Evolutionary conservation across 305 asterid genomes (phyloP).

Genomic region (Stenogyne calaminthoides): DNA sequence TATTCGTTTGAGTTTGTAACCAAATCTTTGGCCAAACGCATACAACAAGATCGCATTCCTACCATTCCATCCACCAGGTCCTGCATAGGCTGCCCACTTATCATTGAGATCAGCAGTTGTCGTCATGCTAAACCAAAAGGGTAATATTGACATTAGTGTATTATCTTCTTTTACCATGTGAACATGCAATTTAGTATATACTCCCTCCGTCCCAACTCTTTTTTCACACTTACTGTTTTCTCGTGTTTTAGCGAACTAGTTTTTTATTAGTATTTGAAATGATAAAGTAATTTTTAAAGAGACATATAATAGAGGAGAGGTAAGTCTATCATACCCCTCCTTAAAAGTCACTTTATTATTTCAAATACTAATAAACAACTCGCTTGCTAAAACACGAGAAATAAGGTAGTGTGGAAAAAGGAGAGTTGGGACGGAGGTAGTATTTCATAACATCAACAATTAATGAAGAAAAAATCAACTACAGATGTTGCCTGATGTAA

Average conservation of each 20-base stretch:
- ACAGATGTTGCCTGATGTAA: neutral
- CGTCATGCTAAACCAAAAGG: slow-evolving; percentile 65
- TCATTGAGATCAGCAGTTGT: slow-evolving; percentile 85
- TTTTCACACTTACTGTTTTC: too few species aligned
- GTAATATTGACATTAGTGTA: slow-evolving; percentile 16
- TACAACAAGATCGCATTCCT: slow-evolving; percentile 29
- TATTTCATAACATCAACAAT: slow-evolving; percentile 3
- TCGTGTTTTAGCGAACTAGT: too few species aligned
- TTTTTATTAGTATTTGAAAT: too few species aligned
- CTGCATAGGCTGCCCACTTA: slow-evolving; percentile 98
- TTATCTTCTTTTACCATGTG: neutral
- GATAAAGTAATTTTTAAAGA: too few species aligned
- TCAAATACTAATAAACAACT: too few species aligned
- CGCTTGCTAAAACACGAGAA: too few species aligned
- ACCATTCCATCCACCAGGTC: slow-evolving; percentile 99
- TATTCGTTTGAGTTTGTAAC: neutral
- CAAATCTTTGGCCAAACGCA: slow-evolving; percentile 7
- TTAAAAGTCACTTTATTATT: too few species aligned
- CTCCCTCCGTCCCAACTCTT: too few species aligned
- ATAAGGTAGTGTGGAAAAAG: too few species aligned
- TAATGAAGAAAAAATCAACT: neutral
- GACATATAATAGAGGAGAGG: too few species aligned
- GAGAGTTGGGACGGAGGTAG: too few species aligned
- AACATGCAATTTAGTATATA: slow-evolving; percentile 13
- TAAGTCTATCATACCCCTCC: too few species aligned